phyloP scores from a whole-genome alignment of 495 filamentous ascomycete genomes.

The Hypoxylon rickii region DNA sequence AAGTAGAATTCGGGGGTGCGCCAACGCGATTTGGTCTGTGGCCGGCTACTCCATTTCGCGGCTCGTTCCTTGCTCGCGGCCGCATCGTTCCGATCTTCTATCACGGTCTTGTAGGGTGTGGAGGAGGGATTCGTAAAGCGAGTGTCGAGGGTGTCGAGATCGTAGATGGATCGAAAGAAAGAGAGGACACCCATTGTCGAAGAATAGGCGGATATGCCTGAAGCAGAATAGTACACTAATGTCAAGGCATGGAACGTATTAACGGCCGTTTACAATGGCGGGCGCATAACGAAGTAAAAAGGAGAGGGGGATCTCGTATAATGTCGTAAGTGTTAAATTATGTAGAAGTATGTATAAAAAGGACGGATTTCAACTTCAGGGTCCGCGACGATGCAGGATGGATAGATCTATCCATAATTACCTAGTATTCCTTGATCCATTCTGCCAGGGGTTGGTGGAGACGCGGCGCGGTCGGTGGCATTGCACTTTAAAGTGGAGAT shows the following conservation, averaged over 20 bases:
- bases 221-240: neutral
- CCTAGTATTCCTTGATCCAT: neutral
- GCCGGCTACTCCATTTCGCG: slow-evolving; percentile 49
- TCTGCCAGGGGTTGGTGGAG: neutral
- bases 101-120: slow-evolving; percentile 61
- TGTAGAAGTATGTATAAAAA: too few relatives aligned
- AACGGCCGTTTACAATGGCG: neutral
- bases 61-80: slow-evolving; percentile 36
- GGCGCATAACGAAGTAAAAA: slow-evolving; percentile 13
- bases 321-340: slow-evolving; percentile 19
- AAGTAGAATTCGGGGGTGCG: slow-evolving; percentile 81
- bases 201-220: slow-evolving; percentile 23
- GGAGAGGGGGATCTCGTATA: neutral
- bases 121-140: slow-evolving; percentile 77
- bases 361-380: slow-evolving; percentile 14
- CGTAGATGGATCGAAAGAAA: slow-evolving; percentile 66
- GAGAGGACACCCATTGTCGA: slow-evolving; percentile 44
- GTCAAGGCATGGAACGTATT: slow-evolving; percentile 22
- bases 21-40: slow-evolving; percentile 68
- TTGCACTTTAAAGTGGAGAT: slow-evolving; percentile 14
- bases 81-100: slow-evolving; percentile 45
- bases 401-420: too few relatives aligned
- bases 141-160: slow-evolving; percentile 90
- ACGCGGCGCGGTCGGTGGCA: slow-evolving; percentile 6
- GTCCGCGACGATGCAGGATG: neutral